Percentiles rank a stretch among this genome's conserved stretches.
phyloP scores from a whole-genome alignment of 2,329 filamentous ascomycete genomes.

The Verruconis gallopava region DNA sequence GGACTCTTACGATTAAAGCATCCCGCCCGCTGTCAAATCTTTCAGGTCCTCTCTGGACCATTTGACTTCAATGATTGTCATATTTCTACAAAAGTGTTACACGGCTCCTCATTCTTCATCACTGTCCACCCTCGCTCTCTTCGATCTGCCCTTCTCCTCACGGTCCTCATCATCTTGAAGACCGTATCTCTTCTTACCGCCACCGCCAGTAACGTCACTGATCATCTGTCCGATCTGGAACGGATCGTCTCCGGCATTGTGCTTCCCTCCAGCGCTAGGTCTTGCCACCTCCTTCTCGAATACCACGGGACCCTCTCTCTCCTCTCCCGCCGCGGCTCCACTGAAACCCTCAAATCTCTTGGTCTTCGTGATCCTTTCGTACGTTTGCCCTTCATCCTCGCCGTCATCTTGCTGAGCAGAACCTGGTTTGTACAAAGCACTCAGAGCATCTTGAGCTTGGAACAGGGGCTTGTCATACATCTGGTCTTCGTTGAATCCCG shows the following conservation, averaged over 20 bases:
- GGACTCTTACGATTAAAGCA: too few relatives aligned
- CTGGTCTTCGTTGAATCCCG: conserved; percentile 95
- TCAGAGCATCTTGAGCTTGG: conserved; percentile 87
- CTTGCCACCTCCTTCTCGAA: conserved; percentile 69
- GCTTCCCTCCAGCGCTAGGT: conserved; percentile 19
- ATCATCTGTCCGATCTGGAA: conserved; percentile 95
- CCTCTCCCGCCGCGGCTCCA: conserved; percentile 67
- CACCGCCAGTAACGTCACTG: conserved; percentile 54
- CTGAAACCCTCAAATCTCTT: conserved; percentile 86
- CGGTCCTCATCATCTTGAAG: conserved; percentile 42
- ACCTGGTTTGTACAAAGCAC: conserved; percentile 78
- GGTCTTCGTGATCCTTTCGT: conserved; percentile 77
- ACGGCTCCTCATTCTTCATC: conserved; percentile 3
- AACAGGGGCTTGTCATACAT: conserved; percentile 95
- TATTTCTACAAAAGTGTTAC: too few relatives aligned
- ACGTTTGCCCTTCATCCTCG: conserved; percentile 64
- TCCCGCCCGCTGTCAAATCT: too few relatives aligned
- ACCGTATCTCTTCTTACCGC: conserved; percentile 61
- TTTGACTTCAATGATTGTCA: too few relatives aligned
- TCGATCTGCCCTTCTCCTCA: conserved; percentile 32
- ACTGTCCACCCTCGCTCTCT: conserved; percentile 60
- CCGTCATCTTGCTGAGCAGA: conserved; percentile 61
- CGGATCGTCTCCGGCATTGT: conserved; percentile 45
- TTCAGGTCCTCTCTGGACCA: too few relatives aligned
- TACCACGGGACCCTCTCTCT: conserved; percentile 80